Base-by-base conservation (phyloP, 768 basidiomycete species). In the Macrolepiota dolichaula region DNA sequence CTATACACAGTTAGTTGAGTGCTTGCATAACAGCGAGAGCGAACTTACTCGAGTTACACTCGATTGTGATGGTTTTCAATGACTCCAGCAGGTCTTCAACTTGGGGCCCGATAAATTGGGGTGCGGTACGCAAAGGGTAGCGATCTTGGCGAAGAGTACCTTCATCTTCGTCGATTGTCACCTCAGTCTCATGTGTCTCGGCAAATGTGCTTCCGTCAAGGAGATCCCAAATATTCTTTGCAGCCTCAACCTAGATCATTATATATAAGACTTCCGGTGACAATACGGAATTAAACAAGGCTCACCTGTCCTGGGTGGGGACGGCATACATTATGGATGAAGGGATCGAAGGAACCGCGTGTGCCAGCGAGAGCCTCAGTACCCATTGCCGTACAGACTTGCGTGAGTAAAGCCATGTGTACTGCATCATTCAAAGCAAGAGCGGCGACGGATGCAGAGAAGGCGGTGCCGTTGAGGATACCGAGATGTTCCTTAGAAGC, bases 101-200 rank as follows among this genome's bases (percentile, higher is more conserved):
- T 68, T 92, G 90, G 11, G 93, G 93, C 11, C 93, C 93, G 51
- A 95, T 76, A 77, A 91, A 95, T 72, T 95, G 92, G 2, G 91
- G 86, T 0, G 90, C 79, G 0, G 90, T 92, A 51, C 90, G 81
- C 36, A 91, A 76, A 12, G 87, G 77, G 70, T 89, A 89, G 2
- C 93, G 84, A 69, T 95, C 93, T 72, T 95, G 93, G 49, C 89
- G 82, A 25, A 95, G 81, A 47, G 81, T 73, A 24, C 91, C 91
- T 27, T 80, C 79, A 52, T 95, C 93, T 53, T 91, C 81, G 47
- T 83, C 79, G 50, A 93, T 86, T 29, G 79, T 83, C 38, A 88
- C 82, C 67, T 95, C 92, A 59, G 85, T 79, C 63, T 92, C 90
- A n/a, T 83, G 73, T 3, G 74, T 77, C n/a, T 80, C 72, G 38